phyloP scores from a whole-genome alignment of 352 stramenopile species.

The Phytophthora citricola region DNA sequence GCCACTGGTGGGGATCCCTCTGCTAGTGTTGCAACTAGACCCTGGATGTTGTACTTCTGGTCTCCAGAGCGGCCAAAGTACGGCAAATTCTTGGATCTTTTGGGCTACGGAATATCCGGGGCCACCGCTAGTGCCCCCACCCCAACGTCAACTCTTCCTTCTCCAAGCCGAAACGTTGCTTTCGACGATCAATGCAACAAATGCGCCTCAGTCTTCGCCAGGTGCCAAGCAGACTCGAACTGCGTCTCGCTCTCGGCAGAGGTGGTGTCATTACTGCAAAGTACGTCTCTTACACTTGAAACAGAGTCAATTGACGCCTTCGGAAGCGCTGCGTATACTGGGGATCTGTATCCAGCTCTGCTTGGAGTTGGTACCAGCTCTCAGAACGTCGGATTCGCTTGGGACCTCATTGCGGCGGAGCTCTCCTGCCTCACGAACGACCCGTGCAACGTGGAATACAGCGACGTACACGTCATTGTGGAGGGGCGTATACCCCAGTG shows the following conservation, averaged over 20 bases:
- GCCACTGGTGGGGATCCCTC: neutral
- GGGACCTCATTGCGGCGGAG: constrained; percentile 15
- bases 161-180: neutral
- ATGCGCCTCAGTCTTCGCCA: constrained; percentile 6
- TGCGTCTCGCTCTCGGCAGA: constrained; percentile 3
- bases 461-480: neutral
- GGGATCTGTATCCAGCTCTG: constrained; percentile 8
- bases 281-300: neutral
- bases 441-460: constrained; percentile 20
- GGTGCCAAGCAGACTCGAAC: constrained; percentile 6
- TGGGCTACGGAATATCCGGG: constrained; percentile 7
- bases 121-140: neutral
- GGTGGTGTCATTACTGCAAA: constrained; percentile 3
- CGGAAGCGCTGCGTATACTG: constrained; percentile 3
- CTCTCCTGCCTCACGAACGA: constrained; percentile 15
- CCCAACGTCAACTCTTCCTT: neutral
- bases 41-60: too few species aligned
- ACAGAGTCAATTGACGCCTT: neutral
- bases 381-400: constrained; percentile 1
- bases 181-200: constrained; percentile 9
- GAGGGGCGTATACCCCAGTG: neutral
- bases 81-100: constrained; percentile 16
- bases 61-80: neutral
- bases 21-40: too few species aligned
- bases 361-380: neutral